phyloP scores from a whole-genome alignment of 2,329 filamentous ascomycete genomes.

The Colletotrichum navitas region DNA sequence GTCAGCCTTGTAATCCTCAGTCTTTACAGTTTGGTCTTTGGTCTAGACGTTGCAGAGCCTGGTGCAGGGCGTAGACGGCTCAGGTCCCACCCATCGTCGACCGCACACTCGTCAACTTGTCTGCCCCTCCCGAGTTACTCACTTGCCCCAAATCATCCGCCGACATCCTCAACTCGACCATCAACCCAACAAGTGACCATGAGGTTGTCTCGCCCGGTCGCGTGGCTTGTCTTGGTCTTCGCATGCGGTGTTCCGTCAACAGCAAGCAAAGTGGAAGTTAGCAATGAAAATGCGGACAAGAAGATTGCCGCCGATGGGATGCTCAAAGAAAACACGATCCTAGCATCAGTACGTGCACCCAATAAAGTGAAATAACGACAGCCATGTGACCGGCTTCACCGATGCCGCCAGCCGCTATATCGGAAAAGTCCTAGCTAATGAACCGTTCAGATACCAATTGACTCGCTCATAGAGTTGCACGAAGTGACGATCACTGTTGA shows the following conservation, averaged over 20 bases:
- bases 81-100: not conserved
- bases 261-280: not conserved
- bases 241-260: not conserved
- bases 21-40: too few species aligned
- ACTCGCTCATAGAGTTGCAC: constrained; percentile 45
- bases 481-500: constrained; percentile 48
- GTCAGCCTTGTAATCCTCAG: too few species aligned
- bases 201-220: constrained; percentile 7
- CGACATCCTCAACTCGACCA: not conserved
- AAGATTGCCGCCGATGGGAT: not conserved
- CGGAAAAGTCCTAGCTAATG: not conserved
- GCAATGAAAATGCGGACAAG: not conserved
- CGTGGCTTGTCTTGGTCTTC: not conserved
- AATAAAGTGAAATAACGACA: not conserved
- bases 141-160: not conserved
- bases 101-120: too few species aligned
- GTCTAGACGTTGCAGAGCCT: too few species aligned
- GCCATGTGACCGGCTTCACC: not conserved
- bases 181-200: not conserved
- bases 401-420: not conserved
- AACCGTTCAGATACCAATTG: constrained; percentile 18
- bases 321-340: not conserved
- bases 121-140: not conserved
- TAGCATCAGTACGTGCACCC: constrained; percentile 20
- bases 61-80: not conserved